A percentile compares a stretch with the other conserved stretches of the same genome.
These are phyloP conservation scores for Miscanthus lutarioriparius DNA, from an alignment of 176 grass and related monocot genomes.

Conservation along the genomic window DNA sequence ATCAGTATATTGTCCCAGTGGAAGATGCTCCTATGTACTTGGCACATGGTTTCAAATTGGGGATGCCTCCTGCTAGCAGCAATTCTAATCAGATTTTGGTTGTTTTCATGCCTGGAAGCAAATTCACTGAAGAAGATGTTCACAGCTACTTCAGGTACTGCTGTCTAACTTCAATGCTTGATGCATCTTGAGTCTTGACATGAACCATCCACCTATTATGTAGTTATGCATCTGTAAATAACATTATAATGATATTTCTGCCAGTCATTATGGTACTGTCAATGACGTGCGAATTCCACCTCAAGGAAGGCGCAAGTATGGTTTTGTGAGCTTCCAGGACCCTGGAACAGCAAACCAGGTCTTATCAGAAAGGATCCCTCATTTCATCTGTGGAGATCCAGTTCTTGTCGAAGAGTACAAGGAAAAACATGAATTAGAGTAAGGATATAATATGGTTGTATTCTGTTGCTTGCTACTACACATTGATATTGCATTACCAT, in stretches of 20 bases:
- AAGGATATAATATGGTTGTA: background rate
- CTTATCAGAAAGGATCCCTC: constrained; percentile 50
- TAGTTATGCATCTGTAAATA: constrained; percentile 8
- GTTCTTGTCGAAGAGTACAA: constrained; percentile 45
- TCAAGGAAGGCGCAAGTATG: constrained; percentile 41
- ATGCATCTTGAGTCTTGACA: constrained; percentile 2
- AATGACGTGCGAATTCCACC: constrained; percentile 51
- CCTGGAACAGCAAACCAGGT: constrained; percentile 43
- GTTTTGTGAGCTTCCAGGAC: constrained; percentile 70
- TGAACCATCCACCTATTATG: background rate
- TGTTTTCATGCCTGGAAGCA: constrained; percentile 55
- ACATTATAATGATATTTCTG: constrained; percentile 31
- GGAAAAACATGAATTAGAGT: constrained; percentile 38
- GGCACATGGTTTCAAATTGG: constrained; percentile 12
- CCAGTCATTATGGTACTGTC: constrained; percentile 58
- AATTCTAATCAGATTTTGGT: constrained; percentile 60
- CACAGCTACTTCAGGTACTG: constrained; percentile 57
- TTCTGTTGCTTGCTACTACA: constrained; percentile 19
- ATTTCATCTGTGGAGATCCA: constrained; percentile 50
- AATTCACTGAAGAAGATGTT: constrained; percentile 53
- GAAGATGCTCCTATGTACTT: constrained; percentile 42
- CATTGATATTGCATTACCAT: background rate
- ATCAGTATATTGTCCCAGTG: constrained; percentile 41
- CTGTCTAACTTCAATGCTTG: background rate
- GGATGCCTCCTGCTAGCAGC: constrained; percentile 16